phyloP scores from a whole-genome alignment of 371 early-diverging fungal genomes.

The Mortierella sp. region DNA sequence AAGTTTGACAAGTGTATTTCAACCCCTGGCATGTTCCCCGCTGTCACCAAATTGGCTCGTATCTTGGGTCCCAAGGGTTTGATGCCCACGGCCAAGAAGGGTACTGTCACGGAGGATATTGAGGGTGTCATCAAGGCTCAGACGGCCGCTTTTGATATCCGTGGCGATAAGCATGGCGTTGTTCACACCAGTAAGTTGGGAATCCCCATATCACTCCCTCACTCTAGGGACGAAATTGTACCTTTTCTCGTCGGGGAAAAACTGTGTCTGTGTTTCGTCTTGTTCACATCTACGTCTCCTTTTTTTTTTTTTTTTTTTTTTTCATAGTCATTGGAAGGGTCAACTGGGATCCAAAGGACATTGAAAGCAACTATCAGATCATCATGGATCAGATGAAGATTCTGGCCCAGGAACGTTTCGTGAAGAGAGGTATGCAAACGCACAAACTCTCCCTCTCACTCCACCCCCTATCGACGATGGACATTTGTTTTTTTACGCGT shows the following conservation, averaged over 20 bases:
- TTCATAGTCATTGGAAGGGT: conserved; percentile 62
- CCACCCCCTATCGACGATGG: no score
- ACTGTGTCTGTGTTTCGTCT: no score
- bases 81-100: conserved; percentile 95
- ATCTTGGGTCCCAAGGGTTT: conserved; percentile 93
- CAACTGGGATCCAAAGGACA: conserved; percentile 60
- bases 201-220: no score
- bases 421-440: conserved; percentile 60
- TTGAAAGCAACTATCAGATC: conserved; percentile 68
- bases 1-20: conserved; percentile 88
- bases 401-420: conserved; percentile 66
- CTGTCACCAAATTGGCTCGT: conserved; percentile 91
- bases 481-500: no score
- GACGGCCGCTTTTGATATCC: conserved; percentile 78
- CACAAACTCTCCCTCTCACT: no score
- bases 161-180: conserved; percentile 77
- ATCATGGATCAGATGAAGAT: conserved; percentile 67
- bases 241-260: no score
- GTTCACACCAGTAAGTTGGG: conserved; percentile 71
- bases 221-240: no score
- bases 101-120: conserved; percentile 84
- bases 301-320: no score
- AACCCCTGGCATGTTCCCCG: conserved; percentile 90
- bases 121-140: conserved; percentile 66
- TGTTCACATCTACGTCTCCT: no score